Evolutionary conservation across 2,329 filamentous ascomycete species (phyloP), one percentile per base, ranked within the genome.

Genomic region (Cladosporium sp.): DNA sequence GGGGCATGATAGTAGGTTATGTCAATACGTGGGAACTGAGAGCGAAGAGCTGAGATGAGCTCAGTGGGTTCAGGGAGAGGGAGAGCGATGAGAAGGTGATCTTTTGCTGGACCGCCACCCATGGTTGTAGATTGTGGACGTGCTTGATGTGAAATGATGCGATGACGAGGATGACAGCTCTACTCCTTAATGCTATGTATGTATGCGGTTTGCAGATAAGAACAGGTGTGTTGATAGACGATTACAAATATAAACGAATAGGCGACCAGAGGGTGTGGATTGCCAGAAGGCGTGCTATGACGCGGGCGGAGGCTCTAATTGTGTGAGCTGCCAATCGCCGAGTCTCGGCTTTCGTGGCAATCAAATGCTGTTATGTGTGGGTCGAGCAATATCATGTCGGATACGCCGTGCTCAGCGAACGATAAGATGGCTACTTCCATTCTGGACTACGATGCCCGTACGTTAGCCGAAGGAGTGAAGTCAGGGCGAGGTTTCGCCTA

Each of bases 1-100:
- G 62, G 46, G 60, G 56, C 21, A 50, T 77, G 67, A 57, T 76
- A 68, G 67, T 78, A 84, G 11, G 75, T 78, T 59, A 85, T 73
- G n/a, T 81, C 76, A 67, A 84, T 76, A 70, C 80, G 71, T 7
- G 78, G 83, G 75, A 79, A 83, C 62, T 76, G 80, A 58, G 74
- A 73, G 44, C 72, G 78, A 62, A 82, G 78, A 59, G 72, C 71
- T 56, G 74, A 74, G 33, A 81, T 67, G 29, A 80, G 69, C 1
- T 74, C 69, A 28, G 73, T 74, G n/a, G 80, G 78, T 62, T 80
- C 77, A 8, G 72, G 69, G 21, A 73, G 69, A 18, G 76, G 75
- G 37, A 77, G 72, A 8, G 72, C 65, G 66, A 69, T 68, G 57
- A 78, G 72, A 44, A 78, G 63, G 29, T 71, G 69, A 40, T 78